Percentiles rank a stretch among this genome's conserved stretches.
These are phyloP conservation scores for Calvatia gigantea DNA, from an alignment of 768 basidiomycete species.

Conservation along the genomic window DNA sequence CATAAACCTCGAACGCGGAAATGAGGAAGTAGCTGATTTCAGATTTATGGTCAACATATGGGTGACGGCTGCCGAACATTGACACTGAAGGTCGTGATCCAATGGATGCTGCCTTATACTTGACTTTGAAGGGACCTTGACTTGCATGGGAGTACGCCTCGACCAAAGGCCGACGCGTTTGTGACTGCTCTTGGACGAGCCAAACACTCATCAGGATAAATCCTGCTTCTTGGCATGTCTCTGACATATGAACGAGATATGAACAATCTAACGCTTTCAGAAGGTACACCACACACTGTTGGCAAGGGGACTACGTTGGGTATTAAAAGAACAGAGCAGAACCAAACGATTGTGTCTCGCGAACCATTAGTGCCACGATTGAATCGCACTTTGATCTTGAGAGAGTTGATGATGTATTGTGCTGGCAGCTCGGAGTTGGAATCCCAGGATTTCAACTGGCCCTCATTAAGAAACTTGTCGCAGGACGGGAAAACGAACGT, in stretches of 20 bases:
- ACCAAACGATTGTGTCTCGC: background rate
- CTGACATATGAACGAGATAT: background rate
- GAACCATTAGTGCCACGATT: slow-evolving; percentile 2
- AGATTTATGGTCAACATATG: too few species aligned
- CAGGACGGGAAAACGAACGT: background rate
- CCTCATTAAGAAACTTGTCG: background rate
- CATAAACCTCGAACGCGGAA: background rate
- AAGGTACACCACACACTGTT: background rate
- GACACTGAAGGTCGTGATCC: too few species aligned
- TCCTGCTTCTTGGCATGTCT: background rate
- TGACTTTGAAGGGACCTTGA: too few species aligned
- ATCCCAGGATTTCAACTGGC: slow-evolving; percentile 8
- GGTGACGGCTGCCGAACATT: too few species aligned
- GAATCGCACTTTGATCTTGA: slow-evolving; percentile 2
- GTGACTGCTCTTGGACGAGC: background rate
- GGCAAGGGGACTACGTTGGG: slow-evolving; percentile 7
- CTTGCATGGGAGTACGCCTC: background rate
- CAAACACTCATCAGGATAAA: background rate
- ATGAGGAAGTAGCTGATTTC: too few species aligned
- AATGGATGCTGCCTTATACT: background rate
- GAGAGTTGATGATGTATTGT: background rate
- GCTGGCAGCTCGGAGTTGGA: background rate
- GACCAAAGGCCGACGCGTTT: too few species aligned
- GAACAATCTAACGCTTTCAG: slow-evolving; percentile 8
- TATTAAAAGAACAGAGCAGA: slow-evolving; percentile 6